Conservation (phyloP, 1,284 basidiomycete species). For the Apiotrichum sp. region DNA sequence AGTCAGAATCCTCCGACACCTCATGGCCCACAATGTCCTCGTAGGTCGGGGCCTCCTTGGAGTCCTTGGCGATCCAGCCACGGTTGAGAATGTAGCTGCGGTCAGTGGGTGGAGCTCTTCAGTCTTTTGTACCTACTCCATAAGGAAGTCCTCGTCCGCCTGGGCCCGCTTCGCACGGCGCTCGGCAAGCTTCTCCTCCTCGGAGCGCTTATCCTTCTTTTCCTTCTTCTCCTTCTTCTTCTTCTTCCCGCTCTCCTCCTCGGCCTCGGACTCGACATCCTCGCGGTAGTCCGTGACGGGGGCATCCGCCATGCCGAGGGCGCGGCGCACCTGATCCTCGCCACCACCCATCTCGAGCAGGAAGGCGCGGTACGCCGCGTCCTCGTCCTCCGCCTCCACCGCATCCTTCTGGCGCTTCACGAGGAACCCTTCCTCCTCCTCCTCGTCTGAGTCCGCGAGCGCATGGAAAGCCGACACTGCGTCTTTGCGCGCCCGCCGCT, state of each 20-base stretch:
- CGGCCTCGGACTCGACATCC: slow-evolving; percentile 48
- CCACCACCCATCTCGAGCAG: slow-evolving; percentile 72
- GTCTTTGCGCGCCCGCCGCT: slow-evolving; percentile 67
- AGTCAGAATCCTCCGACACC: slow-evolving; percentile 26
- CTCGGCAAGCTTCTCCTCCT: slow-evolving; percentile 53
- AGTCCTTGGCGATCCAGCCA: slow-evolving; percentile 81
- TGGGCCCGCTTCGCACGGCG: slow-evolving; percentile 31
- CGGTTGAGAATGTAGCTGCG: slow-evolving; percentile 85
- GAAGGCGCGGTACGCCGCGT: slow-evolving; percentile 73
- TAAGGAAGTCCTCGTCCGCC: slow-evolving; percentile 62
- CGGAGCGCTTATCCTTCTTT: slow-evolving; percentile 32
- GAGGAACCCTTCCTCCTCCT: slow-evolving; percentile 53
- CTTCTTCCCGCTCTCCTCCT: slow-evolving; percentile 60
- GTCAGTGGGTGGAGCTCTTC: background rate
- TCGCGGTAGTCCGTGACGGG: slow-evolving; percentile 27
- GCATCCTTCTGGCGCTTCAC: slow-evolving; percentile 60
- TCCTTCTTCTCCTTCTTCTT: slow-evolving; percentile 49
- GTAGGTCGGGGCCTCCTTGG: slow-evolving; percentile 71
- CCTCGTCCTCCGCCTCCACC: slow-evolving; percentile 66
- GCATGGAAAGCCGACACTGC: slow-evolving; percentile 64
- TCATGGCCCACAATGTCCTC: slow-evolving; percentile 58
- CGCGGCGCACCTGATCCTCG: slow-evolving; percentile 57
- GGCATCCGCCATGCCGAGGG: slow-evolving; percentile 46
- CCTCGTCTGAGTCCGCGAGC: slow-evolving; percentile 42
- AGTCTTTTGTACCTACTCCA: slow-evolving; percentile 59